These are phyloP conservation scores for Hypoxylon sp. DNA, from an alignment of 2,329 filamentous ascomycete genomes.

Conservation along the genomic window DNA sequence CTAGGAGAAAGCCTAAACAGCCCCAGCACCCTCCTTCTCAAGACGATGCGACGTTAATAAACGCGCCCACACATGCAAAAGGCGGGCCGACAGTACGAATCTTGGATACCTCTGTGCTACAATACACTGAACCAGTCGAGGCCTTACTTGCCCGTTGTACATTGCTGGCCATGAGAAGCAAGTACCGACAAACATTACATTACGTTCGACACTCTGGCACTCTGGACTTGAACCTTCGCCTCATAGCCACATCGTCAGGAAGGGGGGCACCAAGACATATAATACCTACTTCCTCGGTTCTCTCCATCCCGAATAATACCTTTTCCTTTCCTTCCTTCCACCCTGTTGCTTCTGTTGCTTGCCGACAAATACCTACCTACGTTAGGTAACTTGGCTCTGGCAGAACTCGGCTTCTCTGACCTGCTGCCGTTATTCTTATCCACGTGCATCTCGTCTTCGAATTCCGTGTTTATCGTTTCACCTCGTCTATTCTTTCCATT, in stretches of 20 bases:
- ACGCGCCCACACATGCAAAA: constrained; percentile 36
- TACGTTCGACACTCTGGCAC: constrained; percentile 15
- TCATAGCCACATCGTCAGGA: constrained; percentile 25
- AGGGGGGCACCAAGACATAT: constrained; percentile 21
- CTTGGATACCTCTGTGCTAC: constrained; percentile 19
- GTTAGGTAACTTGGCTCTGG: no score
- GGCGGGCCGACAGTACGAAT: constrained; percentile 29
- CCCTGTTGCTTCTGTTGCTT: not conserved
- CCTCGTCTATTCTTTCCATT: constrained; percentile 31
- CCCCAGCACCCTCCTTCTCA: constrained; percentile 17
- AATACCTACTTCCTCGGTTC: constrained; percentile 19
- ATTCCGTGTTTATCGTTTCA: constrained; percentile 22
- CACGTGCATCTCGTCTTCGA: constrained; percentile 26
- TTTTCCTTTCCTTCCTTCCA: constrained; percentile 1
- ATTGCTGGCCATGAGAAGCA: not conserved
- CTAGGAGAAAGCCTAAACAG: constrained; percentile 32
- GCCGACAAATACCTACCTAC: not conserved
- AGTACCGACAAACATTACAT: constrained; percentile 27
- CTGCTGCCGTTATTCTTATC: constrained; percentile 11
- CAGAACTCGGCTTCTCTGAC: constrained; percentile 5
- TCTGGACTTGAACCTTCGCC: constrained; percentile 28
- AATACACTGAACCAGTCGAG: constrained; percentile 13
- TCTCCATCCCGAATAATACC: constrained; percentile 6
- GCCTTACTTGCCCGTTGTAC: not conserved
- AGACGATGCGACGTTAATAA: constrained; percentile 38